Evolutionary conservation across 805 yeast species (phyloP), one percentile per base, ranked within the genome.

Genomic region (Ogataea philodendri): DNA sequence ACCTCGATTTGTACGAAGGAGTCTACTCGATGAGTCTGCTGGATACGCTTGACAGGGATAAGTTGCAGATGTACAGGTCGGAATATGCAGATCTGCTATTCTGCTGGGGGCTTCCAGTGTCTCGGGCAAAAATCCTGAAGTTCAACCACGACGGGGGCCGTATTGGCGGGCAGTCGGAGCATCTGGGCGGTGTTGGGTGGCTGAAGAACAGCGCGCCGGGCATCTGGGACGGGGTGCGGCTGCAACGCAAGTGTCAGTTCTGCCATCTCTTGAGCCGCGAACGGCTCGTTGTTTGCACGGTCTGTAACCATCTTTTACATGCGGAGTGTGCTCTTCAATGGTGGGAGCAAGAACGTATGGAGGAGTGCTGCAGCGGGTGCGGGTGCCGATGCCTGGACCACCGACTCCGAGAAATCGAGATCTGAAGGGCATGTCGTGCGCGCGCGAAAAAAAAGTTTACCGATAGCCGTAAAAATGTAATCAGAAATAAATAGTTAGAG

Each of bases 91-190:
- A 81, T 13, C 69, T 89, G 53, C 64, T 89, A 9, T 84, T 74
- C 51, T 59, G 72, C 21, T 90, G 97, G 97, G 94, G 93, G 0
- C 66, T 88, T 13, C 84, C 88, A 0, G 71, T 84, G n/a, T 76
- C 81, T 45, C 62, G 96, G 26, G 77, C 85, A 18, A 89, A 89
- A 51, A 73, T 89, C 8, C 57, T 86, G 37, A 87, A 89, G 59
- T 74, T 76, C 63, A 82, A 81, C 49, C 72, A 70, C 27, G 39
- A 45, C 42, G 46, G 37, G 10, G 13, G 39, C 13, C 18, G 10
- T 7, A 31, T 34, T 7, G 15, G 30, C 4, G 41, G 44, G 18
- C 48, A 42, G 22, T 27, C 30, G 16, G 55, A 57, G 19, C 60
- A 57, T 23, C 36, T 31, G 10, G 60, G 60, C 2, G 53, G 47